A percentile compares a stretch with the other conserved stretches of the same genome.
These are phyloP conservation scores for Moesziomyces sp. DNA, from an alignment of 1,284 basidiomycete genomes.

Conservation along the genomic window DNA sequence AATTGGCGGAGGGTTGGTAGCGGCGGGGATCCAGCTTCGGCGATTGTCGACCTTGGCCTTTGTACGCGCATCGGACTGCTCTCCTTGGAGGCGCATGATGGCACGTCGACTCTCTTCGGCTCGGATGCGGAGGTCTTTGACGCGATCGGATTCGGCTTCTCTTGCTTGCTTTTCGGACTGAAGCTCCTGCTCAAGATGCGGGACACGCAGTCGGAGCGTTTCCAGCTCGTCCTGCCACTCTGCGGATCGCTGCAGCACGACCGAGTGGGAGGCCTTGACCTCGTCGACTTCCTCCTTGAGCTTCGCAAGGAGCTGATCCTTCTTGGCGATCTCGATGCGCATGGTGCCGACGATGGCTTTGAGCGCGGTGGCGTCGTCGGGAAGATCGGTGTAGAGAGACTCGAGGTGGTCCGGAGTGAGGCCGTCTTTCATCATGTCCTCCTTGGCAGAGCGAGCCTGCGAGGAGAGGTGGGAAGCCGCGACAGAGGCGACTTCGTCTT, in stretches of 20 bases:
- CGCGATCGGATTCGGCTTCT: conserved; percentile 57
- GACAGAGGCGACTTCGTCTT: conserved; percentile 25
- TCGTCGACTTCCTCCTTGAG: conserved; percentile 48
- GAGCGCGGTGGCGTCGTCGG: conserved; percentile 43
- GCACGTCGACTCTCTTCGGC: conserved; percentile 61
- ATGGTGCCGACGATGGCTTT: conserved; percentile 53
- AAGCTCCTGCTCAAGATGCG: conserved; percentile 32
- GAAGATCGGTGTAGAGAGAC: conserved; percentile 46
- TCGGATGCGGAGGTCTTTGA: conserved; percentile 61
- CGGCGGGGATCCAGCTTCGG: conserved; percentile 43
- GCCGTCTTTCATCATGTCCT: conserved; percentile 17
- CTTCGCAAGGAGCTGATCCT: conserved; percentile 26
- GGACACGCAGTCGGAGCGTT: conserved; percentile 31
- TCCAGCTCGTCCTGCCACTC: conserved; percentile 61
- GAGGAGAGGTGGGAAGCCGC: conserved; percentile 29
- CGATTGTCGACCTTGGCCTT: conserved; percentile 53
- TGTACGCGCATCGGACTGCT: conserved; percentile 50
- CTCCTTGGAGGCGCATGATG: conserved; percentile 62
- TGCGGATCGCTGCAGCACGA: conserved; percentile 50
- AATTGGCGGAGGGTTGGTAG: conserved; percentile 17
- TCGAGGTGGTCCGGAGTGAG: conserved; percentile 40
- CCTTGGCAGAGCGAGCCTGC: conserved; percentile 13
- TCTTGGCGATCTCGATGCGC: conserved; percentile 43
- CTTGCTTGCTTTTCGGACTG: conserved; percentile 36
- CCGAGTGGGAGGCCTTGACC: conserved; percentile 50